Evolutionary conservation across 2,329 filamentous ascomycete species (phyloP).

Genomic region (Xylaria digitata): DNA sequence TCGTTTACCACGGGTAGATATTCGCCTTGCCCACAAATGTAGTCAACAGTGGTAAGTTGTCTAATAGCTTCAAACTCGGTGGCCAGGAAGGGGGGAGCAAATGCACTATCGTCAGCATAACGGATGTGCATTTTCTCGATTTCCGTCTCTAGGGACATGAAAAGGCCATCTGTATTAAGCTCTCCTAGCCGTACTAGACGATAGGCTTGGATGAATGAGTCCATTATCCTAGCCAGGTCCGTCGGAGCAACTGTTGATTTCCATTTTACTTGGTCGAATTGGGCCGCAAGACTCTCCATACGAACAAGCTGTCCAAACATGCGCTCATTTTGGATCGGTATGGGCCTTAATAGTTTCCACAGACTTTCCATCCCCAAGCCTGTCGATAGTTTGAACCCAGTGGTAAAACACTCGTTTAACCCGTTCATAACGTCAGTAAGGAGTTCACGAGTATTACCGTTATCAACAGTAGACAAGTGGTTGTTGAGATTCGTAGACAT

Average conservation of each 20-base stretch:
- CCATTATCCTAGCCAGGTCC: slow-evolving; percentile 65
- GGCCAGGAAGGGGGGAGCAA: slow-evolving; percentile 61
- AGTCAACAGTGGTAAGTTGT: slow-evolving; percentile 61
- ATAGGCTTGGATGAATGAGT: slow-evolving; percentile 67
- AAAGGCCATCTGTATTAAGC: slow-evolving; percentile 58
- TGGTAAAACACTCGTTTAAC: slow-evolving; percentile 69
- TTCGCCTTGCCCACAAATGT: slow-evolving; percentile 40
- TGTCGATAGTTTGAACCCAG: slow-evolving; percentile 77
- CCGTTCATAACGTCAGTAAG: slow-evolving; percentile 54
- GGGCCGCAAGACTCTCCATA: slow-evolving; percentile 66
- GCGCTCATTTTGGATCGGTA: slow-evolving; percentile 60
- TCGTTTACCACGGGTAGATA: slow-evolving; percentile 50
- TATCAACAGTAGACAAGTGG: slow-evolving; percentile 44
- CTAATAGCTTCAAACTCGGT: slow-evolving; percentile 68
- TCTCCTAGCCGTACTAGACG: slow-evolving; percentile 62
- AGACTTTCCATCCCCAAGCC: slow-evolving; percentile 83
- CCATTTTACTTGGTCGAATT: slow-evolving; percentile 72
- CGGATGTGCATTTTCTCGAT: slow-evolving; percentile 64
- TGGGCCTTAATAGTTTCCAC: slow-evolving; percentile 78
- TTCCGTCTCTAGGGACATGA: slow-evolving; percentile 62
- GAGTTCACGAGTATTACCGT: slow-evolving; percentile 53
- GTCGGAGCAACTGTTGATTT: slow-evolving; percentile 63
- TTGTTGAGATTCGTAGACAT: slow-evolving; percentile 58
- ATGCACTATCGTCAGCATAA: slow-evolving; percentile 52
- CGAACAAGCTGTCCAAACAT: slow-evolving; percentile 60